Evolutionary conservation across 352 stramenopile species (phyloP).

Genomic region (Globisporangium heterothallicum): DNA sequence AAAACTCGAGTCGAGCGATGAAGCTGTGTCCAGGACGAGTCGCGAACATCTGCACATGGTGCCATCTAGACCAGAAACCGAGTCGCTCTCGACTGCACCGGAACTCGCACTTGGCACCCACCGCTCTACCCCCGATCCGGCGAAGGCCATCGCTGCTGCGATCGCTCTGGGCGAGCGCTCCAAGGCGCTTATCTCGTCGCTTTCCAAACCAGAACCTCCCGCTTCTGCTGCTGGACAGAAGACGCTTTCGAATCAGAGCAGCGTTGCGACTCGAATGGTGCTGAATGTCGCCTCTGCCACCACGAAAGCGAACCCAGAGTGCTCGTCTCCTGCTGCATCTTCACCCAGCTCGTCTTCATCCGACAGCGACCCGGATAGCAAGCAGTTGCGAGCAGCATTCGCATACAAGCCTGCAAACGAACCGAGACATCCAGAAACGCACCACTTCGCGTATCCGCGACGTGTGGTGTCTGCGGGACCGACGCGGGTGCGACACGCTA

Average conservation of each 20-base stretch:
- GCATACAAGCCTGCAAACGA: neutral
- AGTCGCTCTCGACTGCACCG: neutral
- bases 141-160: slow-evolving; percentile 24
- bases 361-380: slow-evolving; percentile 6
- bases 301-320: slow-evolving; percentile 6
- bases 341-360: slow-evolving; percentile 18
- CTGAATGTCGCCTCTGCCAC: neutral
- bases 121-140: neutral
- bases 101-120: neutral
- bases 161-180: slow-evolving; percentile 30
- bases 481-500: slow-evolving; percentile 9
- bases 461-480: slow-evolving; percentile 20
- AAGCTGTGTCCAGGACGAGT: too few relatives aligned
- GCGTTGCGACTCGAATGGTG: slow-evolving; percentile 3
- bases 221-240: neutral
- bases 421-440: neutral
- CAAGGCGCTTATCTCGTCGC: slow-evolving; percentile 35
- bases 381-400: slow-evolving; percentile 1
- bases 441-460: neutral
- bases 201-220: slow-evolving; percentile 8
- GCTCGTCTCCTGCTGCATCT: slow-evolving; percentile 16
- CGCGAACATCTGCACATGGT: too few relatives aligned
- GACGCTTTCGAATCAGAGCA: neutral
- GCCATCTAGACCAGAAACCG: neutral
- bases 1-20: too few relatives aligned